Conservation (phyloP, 148 eudicot species). For the Camellia japonica region DNA sequence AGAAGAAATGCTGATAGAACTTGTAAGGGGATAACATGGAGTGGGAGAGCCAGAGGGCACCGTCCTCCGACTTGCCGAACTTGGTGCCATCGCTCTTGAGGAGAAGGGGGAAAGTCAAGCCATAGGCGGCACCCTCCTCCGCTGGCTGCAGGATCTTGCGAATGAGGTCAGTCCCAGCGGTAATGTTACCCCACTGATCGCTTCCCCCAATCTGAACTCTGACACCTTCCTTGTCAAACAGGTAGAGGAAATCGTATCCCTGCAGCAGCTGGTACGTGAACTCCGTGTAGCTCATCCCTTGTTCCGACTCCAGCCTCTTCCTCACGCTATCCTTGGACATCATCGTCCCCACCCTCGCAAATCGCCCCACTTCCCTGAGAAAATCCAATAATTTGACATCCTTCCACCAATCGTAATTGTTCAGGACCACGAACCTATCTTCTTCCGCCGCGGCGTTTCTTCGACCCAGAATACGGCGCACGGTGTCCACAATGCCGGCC, state of each 20-base stretch:
- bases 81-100: constrained; percentile 82
- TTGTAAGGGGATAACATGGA: constrained; percentile 68
- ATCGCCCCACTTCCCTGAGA: constrained; percentile 59
- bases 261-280: constrained; percentile 82
- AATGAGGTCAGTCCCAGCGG: constrained; percentile 87
- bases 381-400: constrained; percentile 75
- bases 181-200: constrained; percentile 97
- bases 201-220: constrained; percentile 87
- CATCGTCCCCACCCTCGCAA: constrained; percentile 82
- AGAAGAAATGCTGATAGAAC: constrained; percentile 83
- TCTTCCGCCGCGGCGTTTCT: not conserved
- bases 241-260: constrained; percentile 77
- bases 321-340: constrained; percentile 82
- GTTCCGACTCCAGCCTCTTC: constrained; percentile 67
- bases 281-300: constrained; percentile 87
- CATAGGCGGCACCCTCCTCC: constrained; percentile 46
- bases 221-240: constrained; percentile 54
- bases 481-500: constrained; percentile 35
- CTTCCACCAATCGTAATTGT: constrained; percentile 97
- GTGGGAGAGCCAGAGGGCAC: constrained; percentile 90
- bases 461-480: constrained; percentile 43
- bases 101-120: constrained; percentile 80
- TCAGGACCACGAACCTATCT: constrained; percentile 41
- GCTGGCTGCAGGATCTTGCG: constrained; percentile 44
- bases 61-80: constrained; percentile 88